A percentile compares a stretch with the other conserved stretches of the same genome.
phyloP scores from a whole-genome alignment of 805 yeast species.

The Saccharomycopsis sp. region DNA sequence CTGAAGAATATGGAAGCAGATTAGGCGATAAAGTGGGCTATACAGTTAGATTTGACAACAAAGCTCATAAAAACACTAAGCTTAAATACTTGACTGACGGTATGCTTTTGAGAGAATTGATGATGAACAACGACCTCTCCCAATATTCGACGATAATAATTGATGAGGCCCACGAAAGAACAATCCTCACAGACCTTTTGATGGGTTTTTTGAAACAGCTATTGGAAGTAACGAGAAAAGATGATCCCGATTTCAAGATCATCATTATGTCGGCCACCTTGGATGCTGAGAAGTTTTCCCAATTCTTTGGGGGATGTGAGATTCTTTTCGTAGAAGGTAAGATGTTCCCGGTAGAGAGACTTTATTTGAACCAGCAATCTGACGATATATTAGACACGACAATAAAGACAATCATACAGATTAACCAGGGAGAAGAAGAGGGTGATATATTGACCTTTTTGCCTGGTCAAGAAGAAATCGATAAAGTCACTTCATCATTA shows the following conservation, averaged over 20 bases:
- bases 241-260: slow-evolving; percentile 47
- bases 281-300: slow-evolving; percentile 81
- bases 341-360: slow-evolving; percentile 73
- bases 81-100: slow-evolving; percentile 92
- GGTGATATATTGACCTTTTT: slow-evolving; percentile 92
- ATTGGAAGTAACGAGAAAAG: slow-evolving; percentile 40
- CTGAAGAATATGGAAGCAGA: slow-evolving; percentile 74
- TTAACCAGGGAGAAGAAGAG: slow-evolving; percentile 68
- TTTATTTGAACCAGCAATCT: slow-evolving; percentile 54
- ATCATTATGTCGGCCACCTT: slow-evolving; percentile 96
- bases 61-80: slow-evolving; percentile 50
- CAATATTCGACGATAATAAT: slow-evolving; percentile 73
- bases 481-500: slow-evolving; percentile 63
- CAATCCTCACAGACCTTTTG: slow-evolving; percentile 82
- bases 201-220: slow-evolving; percentile 82
- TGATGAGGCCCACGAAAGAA: slow-evolving; percentile 98
- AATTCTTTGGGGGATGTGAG: slow-evolving; percentile 74
- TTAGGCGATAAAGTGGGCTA: slow-evolving; percentile 86
- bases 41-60: slow-evolving; percentile 84
- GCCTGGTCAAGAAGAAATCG: slow-evolving; percentile 98
- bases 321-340: slow-evolving; percentile 85
- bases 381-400: slow-evolving; percentile 83
- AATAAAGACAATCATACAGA: slow-evolving; percentile 66
- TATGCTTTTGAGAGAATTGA: slow-evolving; percentile 87
- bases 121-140: slow-evolving; percentile 60